phyloP scores from a whole-genome alignment of 2,329 filamentous ascomycete species.

The Helotiales sp. region DNA sequence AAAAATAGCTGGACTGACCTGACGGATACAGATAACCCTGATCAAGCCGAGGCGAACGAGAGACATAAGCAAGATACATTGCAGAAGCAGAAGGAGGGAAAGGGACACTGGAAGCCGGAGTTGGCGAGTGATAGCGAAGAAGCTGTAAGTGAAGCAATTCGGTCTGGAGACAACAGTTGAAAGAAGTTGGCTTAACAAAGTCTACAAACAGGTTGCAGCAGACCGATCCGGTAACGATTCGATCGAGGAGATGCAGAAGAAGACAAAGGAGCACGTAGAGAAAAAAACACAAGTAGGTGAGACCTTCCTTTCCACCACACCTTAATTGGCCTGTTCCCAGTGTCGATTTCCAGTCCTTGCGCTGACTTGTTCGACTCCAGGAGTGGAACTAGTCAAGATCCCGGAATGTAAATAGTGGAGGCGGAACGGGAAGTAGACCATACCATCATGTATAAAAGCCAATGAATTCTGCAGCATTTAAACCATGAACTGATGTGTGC shows the following conservation, averaged over 20 bases:
- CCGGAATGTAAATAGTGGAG: constrained; percentile 27
- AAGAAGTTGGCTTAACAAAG: neutral
- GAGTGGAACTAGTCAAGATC: constrained; percentile 38
- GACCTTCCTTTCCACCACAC: neutral
- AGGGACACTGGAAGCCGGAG: constrained; percentile 77
- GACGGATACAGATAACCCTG: constrained; percentile 30
- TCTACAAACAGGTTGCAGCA: constrained; percentile 31
- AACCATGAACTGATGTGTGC: neutral
- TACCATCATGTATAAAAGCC: neutral
- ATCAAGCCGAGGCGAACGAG: constrained; percentile 51
- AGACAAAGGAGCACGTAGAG: constrained; percentile 48
- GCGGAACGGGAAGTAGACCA: neutral
- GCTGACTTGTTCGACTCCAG: constrained; percentile 25
- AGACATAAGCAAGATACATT: constrained; percentile 66
- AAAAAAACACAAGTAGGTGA: constrained; percentile 42
- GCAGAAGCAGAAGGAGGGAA: constrained; percentile 70
- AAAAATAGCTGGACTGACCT: neutral
- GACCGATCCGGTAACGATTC: constrained; percentile 33
- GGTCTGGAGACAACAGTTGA: too few species aligned
- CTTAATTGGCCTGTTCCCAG: constrained; percentile 7
- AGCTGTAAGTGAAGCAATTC: constrained; percentile 67
- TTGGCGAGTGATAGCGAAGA: constrained; percentile 82
- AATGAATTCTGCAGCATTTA: neutral
- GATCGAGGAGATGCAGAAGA: constrained; percentile 64
- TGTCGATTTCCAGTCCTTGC: neutral